phyloP scores from a whole-genome alignment of 768 basidiomycete species.

The Boletus tomentosulus region DNA sequence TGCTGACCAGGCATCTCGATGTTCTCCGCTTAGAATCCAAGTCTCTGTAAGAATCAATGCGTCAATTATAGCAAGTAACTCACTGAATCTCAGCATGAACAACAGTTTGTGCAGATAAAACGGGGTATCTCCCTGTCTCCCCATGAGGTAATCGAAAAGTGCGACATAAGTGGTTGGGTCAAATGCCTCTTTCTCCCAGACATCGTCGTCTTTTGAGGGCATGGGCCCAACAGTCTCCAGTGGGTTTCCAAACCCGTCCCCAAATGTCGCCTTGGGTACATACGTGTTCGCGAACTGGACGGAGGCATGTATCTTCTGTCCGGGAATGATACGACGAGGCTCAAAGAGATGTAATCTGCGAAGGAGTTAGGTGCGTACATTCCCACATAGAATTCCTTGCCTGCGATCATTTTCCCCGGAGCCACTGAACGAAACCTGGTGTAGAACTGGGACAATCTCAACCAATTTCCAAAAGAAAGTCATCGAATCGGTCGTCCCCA shows the following conservation, averaged over 20 bases:
- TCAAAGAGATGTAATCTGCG: conserved; percentile 9
- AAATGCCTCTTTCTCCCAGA: conserved; percentile 17
- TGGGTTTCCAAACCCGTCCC: conserved; percentile 13
- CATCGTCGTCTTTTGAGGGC: conserved; percentile 1
- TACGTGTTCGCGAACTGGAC: conserved; percentile 18
- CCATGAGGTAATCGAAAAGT: conserved; percentile 9
- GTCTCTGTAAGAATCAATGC: neutral
- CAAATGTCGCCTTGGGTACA: conserved; percentile 14
- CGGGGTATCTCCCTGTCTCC: conserved; percentile 6
- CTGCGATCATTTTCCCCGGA: conserved; percentile 7
- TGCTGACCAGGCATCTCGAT: conserved; percentile 1
- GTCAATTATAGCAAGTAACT: neutral
- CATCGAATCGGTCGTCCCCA: conserved; percentile 16
- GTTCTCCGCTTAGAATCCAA: conserved; percentile 7
- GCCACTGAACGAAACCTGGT: conserved; percentile 18
- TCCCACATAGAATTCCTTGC: neutral
- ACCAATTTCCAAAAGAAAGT: conserved; percentile 11
- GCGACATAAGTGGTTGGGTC: conserved; percentile 6
- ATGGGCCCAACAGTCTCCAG: conserved; percentile 6
- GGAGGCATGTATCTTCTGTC: conserved; percentile 20
- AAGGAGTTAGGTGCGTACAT: neutral
- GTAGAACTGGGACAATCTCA: conserved; percentile 12
- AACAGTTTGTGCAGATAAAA: conserved; percentile 14
- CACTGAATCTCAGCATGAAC: conserved; percentile 18
- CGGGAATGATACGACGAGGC: conserved; percentile 17